Conservation (phyloP, 23 red algal species). For the Gracilaria vermiculophylla region DNA sequence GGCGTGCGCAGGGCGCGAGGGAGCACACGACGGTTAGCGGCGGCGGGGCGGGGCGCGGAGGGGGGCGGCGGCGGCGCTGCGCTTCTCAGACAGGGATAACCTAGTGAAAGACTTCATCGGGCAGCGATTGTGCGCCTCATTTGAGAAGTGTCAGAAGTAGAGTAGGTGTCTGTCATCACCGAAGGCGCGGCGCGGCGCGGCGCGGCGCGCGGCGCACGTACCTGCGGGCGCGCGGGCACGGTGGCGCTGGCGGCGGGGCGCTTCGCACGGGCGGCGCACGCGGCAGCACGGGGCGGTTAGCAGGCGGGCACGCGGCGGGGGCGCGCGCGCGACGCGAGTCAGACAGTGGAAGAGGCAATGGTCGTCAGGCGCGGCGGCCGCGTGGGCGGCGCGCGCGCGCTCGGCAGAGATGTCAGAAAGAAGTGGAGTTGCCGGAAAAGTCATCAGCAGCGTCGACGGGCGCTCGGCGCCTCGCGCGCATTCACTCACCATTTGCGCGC, state of each 20-base stretch:
- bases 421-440: background rate
- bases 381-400: background rate
- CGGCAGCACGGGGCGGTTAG: too few species aligned
- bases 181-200: background rate
- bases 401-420: conserved; percentile 28
- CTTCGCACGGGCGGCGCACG: too few species aligned
- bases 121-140: conserved; percentile 12
- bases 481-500: too few species aligned
- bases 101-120: conserved; percentile 7
- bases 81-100: conserved; percentile 25
- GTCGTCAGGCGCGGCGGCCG: background rate
- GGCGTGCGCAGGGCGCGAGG: background rate
- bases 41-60: background rate
- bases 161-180: conserved; percentile 21
- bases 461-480: too few species aligned
- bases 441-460: too few species aligned
- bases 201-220: too few species aligned
- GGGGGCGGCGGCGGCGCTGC: background rate
- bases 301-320: too few species aligned
- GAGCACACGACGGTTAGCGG: background rate
- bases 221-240: too few species aligned
- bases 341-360: background rate
- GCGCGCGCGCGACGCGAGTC: too few species aligned
- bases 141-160: conserved; percentile 29
- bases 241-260: too few species aligned